A percentile compares a stretch with the other conserved stretches of the same genome.
These are phyloP conservation scores for Trichophaea hybrida DNA, from an alignment of 2,329 filamentous ascomycete species.

Conservation along the genomic window DNA sequence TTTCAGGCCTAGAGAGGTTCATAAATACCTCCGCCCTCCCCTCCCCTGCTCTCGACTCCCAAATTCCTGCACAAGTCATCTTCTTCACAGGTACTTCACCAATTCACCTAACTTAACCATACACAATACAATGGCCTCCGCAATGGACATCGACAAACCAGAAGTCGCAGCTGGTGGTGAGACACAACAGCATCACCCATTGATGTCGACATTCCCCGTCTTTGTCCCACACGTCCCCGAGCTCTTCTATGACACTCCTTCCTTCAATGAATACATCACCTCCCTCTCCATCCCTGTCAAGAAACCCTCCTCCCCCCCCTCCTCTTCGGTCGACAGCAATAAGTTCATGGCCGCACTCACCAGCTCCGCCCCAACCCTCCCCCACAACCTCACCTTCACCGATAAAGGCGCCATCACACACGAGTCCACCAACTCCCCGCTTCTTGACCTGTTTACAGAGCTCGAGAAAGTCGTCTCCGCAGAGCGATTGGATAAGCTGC, in stretches of 20 bases:
- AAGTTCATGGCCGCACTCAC: conserved; percentile 5
- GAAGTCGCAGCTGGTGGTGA: neutral
- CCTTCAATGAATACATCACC: conserved; percentile 29
- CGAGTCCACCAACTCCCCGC: conserved; percentile 22
- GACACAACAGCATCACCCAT: neutral
- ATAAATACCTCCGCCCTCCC: too few species aligned
- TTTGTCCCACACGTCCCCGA: conserved; percentile 32
- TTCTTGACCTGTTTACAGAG: conserved; percentile 44
- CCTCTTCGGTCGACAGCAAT: neutral
- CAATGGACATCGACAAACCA: neutral
- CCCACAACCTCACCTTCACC: conserved; percentile 37
- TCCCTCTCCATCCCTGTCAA: neutral
- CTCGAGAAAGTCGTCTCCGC: conserved; percentile 33
- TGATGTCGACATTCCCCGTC: conserved; percentile 30
- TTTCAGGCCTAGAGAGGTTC: too few species aligned
- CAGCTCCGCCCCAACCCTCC: conserved; percentile 10
- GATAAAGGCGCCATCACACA: conserved; percentile 40
- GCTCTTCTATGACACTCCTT: conserved; percentile 31
- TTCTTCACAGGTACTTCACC: too few species aligned
- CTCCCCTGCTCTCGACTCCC: too few species aligned
- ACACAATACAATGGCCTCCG: neutral
- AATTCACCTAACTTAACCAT: neutral
- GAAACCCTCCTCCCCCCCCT: neutral
- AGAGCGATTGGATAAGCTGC: conserved; percentile 31
- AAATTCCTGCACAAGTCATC: too few species aligned